Conservation (phyloP, 163 green algal species). For the Scenedesmus sp. region DNA sequence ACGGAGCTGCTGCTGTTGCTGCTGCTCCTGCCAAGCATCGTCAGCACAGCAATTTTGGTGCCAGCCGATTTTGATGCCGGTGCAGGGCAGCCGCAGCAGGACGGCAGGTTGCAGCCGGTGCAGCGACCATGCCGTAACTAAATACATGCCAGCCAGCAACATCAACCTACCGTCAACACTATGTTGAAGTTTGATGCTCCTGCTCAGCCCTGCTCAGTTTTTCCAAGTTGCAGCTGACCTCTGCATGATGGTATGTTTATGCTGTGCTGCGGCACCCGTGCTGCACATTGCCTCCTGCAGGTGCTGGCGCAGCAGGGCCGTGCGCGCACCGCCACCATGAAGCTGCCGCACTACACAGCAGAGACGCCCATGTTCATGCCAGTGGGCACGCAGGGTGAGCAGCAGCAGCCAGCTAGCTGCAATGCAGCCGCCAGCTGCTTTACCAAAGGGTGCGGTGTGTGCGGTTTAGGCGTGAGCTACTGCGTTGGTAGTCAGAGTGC, state of each 20-base stretch:
- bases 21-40: background rate
- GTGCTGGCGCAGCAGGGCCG: constrained; percentile 80
- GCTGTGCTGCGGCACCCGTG: background rate
- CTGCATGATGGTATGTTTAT: background rate
- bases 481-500: background rate
- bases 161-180: too few species aligned
- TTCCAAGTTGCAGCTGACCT: too few species aligned
- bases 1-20: background rate
- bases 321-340: constrained; percentile 84
- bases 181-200: too few species aligned
- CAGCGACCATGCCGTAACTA: too few species aligned
- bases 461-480: too few species aligned
- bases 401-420: too few species aligned
- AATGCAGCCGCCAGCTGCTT: background rate
- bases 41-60: background rate
- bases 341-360: constrained; percentile 87
- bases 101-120: background rate
- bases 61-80: background rate
- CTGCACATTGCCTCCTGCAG: constrained; percentile 49
- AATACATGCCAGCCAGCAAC: too few species aligned
- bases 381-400: constrained; percentile 93
- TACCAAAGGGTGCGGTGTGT: background rate
- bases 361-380: constrained; percentile 99
- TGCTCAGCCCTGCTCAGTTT: too few species aligned
- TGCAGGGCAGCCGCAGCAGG: too few species aligned